Evolutionary conservation across 768 basidiomycete genomes (phyloP).

Genomic region (Albatrellus ellisii): DNA sequence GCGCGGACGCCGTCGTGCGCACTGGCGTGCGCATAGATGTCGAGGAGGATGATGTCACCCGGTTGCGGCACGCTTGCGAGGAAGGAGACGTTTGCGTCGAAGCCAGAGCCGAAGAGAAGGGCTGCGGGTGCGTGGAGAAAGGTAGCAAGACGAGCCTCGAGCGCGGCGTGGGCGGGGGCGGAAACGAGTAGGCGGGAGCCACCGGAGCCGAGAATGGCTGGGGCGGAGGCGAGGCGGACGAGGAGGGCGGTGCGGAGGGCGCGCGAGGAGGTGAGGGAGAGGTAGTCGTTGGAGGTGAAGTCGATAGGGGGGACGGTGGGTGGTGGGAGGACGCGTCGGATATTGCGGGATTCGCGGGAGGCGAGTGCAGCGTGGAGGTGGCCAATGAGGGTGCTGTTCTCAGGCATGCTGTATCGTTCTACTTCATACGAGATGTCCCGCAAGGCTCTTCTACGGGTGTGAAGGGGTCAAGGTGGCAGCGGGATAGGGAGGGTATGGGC

Average conservation of each 20-base stretch:
- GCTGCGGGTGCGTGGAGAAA: constrained; percentile 57
- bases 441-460: not conserved
- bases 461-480: too few species aligned
- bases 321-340: constrained; percentile 56
- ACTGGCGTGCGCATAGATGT: constrained; percentile 83
- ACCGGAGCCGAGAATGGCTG: constrained; percentile 70
- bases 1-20: constrained; percentile 85
- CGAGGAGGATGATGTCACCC: constrained; percentile 68
- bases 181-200: constrained; percentile 82
- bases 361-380: constrained; percentile 39
- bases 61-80: constrained; percentile 70
- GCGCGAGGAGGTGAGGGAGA: constrained; percentile 58
- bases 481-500: too few species aligned
- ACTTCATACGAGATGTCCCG: not conserved
- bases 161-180: constrained; percentile 47
- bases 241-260: constrained; percentile 48
- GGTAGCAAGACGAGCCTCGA: constrained; percentile 54
- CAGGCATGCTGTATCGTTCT: not conserved
- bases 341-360: constrained; percentile 52
- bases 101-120: constrained; percentile 85
- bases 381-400: constrained; percentile 21
- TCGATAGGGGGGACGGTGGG: constrained; percentile 29
- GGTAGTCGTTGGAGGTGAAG: constrained; percentile 90
- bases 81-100: constrained; percentile 84
- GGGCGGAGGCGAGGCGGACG: constrained; percentile 30